Base-by-base conservation (phyloP, 371 early-diverging fungal species). In the Mucor plumbeus region DNA sequence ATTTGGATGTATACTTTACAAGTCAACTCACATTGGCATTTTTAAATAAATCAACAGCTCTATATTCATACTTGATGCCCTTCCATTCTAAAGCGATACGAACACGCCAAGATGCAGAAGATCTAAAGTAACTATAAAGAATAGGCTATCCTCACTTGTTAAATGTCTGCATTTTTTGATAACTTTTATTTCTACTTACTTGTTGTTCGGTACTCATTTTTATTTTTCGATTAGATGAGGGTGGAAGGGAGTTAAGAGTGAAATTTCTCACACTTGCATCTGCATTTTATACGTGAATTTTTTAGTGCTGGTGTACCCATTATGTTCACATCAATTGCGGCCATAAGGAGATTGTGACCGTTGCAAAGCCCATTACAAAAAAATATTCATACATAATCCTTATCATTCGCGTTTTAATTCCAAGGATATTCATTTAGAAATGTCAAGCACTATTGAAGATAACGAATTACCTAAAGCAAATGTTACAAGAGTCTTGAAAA, bases 41-140 rank as follows among this genome's bases (percentile, higher is more conserved):
- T 59, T 86, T 86, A 15, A 90, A 63, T 11, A 97, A 79, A 70
- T 92, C 89, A 41, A 97, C 77, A 35, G 85, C 75, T 4, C 67
- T 70, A 15, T 74, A 38, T 38, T 92, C 89, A 73, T 91, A 94
- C 6, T 81, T 78, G 43, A 96, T 86, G 17, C 79, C 84, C 73
- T 95, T 95, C 82, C 78, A 82, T 67, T 83, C 79, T n/a, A 95
- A 78, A 17, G 88, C 91, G 57, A 91, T 86, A 35, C 94, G 79
- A 33, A 93, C 90, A 64, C 96, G 87, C 78, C 89, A 92, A 13
- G 91, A 85, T 63, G 90, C 90, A 35, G 88, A 87, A 21, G 91
- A 91, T 53, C 92, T 85, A 78, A 81, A 94, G 82, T 92, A 94
- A 8, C 83, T 71, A 75, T 93, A 93, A 10, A 95, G 83, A 9